These are phyloP conservation scores for Dipteronia dyeriana DNA, from an alignment of 345 rosid genomes.

Conservation along the genomic window DNA sequence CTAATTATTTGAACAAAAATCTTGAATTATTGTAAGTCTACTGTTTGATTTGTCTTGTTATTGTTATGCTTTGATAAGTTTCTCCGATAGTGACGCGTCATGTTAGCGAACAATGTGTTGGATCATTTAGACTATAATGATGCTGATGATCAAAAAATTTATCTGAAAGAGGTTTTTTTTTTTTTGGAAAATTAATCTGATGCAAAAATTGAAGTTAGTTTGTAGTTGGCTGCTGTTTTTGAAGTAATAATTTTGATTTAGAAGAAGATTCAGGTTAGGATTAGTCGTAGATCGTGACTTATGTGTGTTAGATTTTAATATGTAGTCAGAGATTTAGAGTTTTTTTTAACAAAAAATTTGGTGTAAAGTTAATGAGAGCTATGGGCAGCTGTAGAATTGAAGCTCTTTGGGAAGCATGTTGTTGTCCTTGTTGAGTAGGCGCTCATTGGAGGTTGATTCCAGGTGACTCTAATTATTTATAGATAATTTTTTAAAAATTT, in stretches of 20 bases:
- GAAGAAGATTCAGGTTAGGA: not conserved
- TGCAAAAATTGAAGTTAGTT: not conserved
- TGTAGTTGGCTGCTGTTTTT: slow-evolving; percentile 1
- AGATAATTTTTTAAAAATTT: not conserved
- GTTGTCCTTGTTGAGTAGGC: slow-evolving; percentile 96
- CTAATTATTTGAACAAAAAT: slow-evolving; percentile 23
- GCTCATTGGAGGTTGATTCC: slow-evolving; percentile 93
- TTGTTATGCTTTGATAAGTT: not conserved
- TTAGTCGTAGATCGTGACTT: not conserved
- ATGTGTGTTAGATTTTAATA: not conserved
- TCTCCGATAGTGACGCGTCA: slow-evolving; percentile 5
- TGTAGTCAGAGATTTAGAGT: slow-evolving; percentile 25
- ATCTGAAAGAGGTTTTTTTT: not conserved
- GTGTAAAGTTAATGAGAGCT: slow-evolving; percentile 48
- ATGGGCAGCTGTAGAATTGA: slow-evolving; percentile 63
- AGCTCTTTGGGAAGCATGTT: slow-evolving; percentile 69
- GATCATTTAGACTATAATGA: not conserved
- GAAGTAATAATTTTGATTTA: not conserved
- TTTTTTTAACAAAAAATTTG: slow-evolving; percentile 15
- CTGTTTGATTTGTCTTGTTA: slow-evolving; percentile 19
- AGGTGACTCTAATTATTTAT: slow-evolving; percentile 39
- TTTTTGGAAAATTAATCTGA: not conserved
- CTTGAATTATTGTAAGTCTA: slow-evolving; percentile 39
- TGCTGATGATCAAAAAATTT: too few species aligned
- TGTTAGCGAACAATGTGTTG: slow-evolving; percentile 3